Conservation (phyloP, 78 protist genomes). For the Pigoraptor vietnamica region DNA sequence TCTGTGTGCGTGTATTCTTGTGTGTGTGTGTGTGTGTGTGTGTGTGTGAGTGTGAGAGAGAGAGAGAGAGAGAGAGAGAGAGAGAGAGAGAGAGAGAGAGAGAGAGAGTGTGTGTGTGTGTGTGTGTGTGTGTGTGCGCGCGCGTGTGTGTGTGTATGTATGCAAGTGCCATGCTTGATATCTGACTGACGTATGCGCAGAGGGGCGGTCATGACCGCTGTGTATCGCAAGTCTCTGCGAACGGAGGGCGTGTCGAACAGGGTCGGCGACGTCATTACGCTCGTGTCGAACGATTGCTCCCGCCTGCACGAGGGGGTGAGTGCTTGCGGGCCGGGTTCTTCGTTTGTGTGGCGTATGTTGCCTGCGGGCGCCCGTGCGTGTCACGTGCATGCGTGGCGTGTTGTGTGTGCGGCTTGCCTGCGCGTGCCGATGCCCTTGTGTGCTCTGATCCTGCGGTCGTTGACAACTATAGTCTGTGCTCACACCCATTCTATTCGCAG, state of each 20-base stretch:
- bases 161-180: too few relatives aligned
- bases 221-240: background rate
- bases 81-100: too few relatives aligned
- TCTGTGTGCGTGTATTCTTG: background rate
- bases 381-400: too few relatives aligned
- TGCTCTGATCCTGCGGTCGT: too few relatives aligned
- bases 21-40: background rate
- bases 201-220: background rate
- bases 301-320: background rate
- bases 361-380: background rate
- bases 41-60: background rate
- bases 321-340: background rate
- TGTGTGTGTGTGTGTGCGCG: background rate
- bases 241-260: background rate
- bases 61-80: too few relatives aligned
- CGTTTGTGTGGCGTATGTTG: background rate
- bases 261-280: background rate
- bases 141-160: background rate
- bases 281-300: background rate
- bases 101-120: too few relatives aligned
- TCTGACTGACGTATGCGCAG: too few relatives aligned
- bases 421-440: too few relatives aligned
- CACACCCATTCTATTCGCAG: too few relatives aligned
- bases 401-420: too few relatives aligned
- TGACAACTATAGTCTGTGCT: too few relatives aligned